These are phyloP conservation scores for Sporothrix globosa DNA, from an alignment of 2,329 filamentous ascomycete genomes.

Conservation along the genomic window DNA sequence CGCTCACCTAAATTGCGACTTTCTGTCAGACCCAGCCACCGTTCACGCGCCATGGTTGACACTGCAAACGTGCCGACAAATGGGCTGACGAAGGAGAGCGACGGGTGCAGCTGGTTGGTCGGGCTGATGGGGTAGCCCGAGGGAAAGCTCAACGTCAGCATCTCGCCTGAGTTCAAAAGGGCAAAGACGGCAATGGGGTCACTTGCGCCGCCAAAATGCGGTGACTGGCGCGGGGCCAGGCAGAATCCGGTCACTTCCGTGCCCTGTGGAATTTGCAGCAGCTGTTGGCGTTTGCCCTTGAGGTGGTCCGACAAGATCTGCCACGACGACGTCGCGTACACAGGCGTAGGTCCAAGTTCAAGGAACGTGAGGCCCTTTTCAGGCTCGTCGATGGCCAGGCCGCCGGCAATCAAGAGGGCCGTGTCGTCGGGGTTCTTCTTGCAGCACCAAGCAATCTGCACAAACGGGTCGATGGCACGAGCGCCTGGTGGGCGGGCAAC, in stretches of 20 bases:
- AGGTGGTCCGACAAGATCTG: constrained; percentile 79
- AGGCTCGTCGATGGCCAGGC: constrained; percentile 66
- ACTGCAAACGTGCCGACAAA: constrained; percentile 76
- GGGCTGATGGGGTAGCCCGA: constrained; percentile 88
- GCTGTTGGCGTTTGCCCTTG: constrained; percentile 70
- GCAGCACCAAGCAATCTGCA: constrained; percentile 86
- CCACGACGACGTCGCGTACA: constrained; percentile 91
- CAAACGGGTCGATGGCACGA: constrained; percentile 71
- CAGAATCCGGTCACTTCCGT: constrained; percentile 80
- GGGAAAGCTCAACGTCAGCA: constrained; percentile 89
- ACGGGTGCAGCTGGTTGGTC: constrained; percentile 89
- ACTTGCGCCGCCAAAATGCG: constrained; percentile 83
- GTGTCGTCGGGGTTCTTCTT: constrained; percentile 94
- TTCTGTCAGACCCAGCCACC: constrained; percentile 92
- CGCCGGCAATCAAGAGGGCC: constrained; percentile 82
- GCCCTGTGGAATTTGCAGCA: constrained; percentile 75
- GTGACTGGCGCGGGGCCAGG: constrained; percentile 77
- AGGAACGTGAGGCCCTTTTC: constrained; percentile 83
- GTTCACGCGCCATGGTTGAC: constrained; percentile 73
- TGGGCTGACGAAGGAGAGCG: constrained; percentile 84
- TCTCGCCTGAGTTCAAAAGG: constrained; percentile 80
- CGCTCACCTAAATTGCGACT: constrained; percentile 75
- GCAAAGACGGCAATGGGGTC: constrained; percentile 86
- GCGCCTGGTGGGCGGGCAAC: constrained; percentile 52
- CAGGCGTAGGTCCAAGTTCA: constrained; percentile 84